Percentiles rank a stretch among this genome's conserved stretches.
These are phyloP conservation scores for Amanita subjunquillea DNA, from an alignment of 768 basidiomycete genomes.

Conservation along the genomic window DNA sequence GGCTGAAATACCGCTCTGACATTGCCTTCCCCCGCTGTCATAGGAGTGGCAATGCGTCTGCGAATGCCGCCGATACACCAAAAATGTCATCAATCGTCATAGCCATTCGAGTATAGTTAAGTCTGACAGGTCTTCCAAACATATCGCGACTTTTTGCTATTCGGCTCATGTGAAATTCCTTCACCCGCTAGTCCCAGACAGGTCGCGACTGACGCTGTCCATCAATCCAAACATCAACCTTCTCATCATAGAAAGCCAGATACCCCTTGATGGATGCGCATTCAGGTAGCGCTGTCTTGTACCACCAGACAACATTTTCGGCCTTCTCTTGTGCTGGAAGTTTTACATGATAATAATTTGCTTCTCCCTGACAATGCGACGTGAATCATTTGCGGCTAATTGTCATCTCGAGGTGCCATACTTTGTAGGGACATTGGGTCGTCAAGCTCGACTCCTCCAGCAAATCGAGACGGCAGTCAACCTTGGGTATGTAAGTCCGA, in stretches of 20 bases:
- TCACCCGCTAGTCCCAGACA: background rate
- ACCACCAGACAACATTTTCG: constrained; percentile 55
- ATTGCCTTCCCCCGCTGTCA: too few relatives aligned
- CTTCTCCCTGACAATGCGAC: background rate
- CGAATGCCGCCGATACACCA: too few relatives aligned
- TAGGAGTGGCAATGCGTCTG: too few relatives aligned
- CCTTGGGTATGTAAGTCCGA: constrained; percentile 44
- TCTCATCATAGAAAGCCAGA: constrained; percentile 57
- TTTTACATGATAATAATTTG: constrained; percentile 29
- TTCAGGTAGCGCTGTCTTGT: constrained; percentile 42
- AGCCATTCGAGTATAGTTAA: too few relatives aligned
- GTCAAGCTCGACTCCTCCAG: constrained; percentile 35
- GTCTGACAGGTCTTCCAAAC: too few relatives aligned
- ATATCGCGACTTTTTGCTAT: too few relatives aligned
- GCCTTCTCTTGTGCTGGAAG: constrained; percentile 31
- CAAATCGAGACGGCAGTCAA: constrained; percentile 40
- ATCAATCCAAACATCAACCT: constrained; percentile 56
- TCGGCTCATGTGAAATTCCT: too few relatives aligned
- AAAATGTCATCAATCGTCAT: too few relatives aligned
- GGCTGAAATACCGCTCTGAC: too few relatives aligned
- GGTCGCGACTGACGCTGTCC: constrained; percentile 38
- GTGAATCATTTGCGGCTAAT: background rate
- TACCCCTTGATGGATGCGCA: constrained; percentile 39
- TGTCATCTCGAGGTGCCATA: constrained; percentile 10
- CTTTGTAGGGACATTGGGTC: constrained; percentile 59